Evolutionary conservation across 164 flowering plant genomes (phyloP).

Genomic region (Tetrastigma voinierianum): DNA sequence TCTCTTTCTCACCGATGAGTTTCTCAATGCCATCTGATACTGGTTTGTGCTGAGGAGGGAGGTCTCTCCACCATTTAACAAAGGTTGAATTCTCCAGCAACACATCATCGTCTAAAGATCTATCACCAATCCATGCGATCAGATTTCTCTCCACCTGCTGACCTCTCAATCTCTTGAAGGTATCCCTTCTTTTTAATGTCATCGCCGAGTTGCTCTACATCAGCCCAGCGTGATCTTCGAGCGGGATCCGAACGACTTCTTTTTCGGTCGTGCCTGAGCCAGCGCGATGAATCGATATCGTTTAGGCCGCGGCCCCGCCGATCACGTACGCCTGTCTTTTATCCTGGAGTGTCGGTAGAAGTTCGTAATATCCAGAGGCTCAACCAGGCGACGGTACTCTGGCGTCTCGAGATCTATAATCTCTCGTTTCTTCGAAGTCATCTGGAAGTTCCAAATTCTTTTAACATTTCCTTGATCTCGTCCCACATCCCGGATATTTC

Average conservation of each 20-base stretch:
- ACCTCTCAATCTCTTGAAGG: conserved; percentile 26
- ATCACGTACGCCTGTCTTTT: conserved; percentile 66
- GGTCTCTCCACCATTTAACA: conserved; percentile 63
- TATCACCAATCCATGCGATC: conserved; percentile 25
- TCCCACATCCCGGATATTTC: conserved; percentile 76
- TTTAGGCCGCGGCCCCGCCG: conserved; percentile 53
- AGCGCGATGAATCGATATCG: conserved; percentile 60
- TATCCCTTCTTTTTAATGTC: conserved; percentile 1
- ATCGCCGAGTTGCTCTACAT: conserved; percentile 66
- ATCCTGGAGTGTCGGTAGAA: conserved; percentile 67
- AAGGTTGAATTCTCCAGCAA: conserved; percentile 59
- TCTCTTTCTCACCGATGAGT: too few species aligned
- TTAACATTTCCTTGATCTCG: conserved; percentile 78
- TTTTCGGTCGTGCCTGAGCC: conserved; percentile 49
- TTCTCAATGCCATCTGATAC: conserved; percentile 11
- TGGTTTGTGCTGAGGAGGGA: conserved; percentile 36
- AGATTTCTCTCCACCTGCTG: conserved; percentile 30
- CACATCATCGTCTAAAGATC: conserved; percentile 32
- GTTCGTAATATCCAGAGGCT: conserved; percentile 88
- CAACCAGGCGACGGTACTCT: conserved; percentile 58
- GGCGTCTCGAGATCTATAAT: conserved; percentile 64
- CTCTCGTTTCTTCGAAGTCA: conserved; percentile 40
- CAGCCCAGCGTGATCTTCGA: conserved; percentile 65
- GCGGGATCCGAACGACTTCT: conserved; percentile 38
- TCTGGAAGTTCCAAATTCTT: conserved; percentile 64